Conservation (phyloP, 2,329 filamentous ascomycete genomes). For the Aspergillus sp. region DNA sequence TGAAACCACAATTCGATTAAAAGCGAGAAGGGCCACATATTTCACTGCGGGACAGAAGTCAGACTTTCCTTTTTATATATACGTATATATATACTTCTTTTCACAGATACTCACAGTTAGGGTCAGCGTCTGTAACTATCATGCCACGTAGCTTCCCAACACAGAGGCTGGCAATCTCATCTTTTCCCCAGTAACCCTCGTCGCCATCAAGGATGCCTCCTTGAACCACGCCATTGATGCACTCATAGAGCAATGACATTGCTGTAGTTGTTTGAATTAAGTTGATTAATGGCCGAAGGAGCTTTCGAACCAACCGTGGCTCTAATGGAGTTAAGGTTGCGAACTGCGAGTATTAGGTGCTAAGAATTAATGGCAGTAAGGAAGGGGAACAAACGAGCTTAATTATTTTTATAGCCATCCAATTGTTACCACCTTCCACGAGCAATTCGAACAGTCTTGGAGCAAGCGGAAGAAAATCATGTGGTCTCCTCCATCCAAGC, state of each 20-base stretch:
- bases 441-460: conserved; percentile 86
- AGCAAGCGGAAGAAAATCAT: conserved; percentile 87
- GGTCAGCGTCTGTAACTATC: conserved; percentile 86
- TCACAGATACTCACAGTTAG: conserved; percentile 61
- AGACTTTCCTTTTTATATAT: no score
- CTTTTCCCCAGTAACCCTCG: conserved; percentile 70
- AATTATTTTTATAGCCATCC: conserved; percentile 99
- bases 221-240: conserved; percentile 96
- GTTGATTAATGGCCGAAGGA: conserved; percentile 81
- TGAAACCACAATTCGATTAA: conserved; percentile 86
- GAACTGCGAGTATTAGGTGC: conserved; percentile 54
- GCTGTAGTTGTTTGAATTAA: conserved; percentile 91
- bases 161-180: conserved; percentile 86
- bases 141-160: conserved; percentile 89
- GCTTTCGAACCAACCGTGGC: conserved; percentile 80
- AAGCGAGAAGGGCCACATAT: conserved; percentile 91
- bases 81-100: no score
- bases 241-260: conserved; percentile 98
- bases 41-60: conserved; percentile 54
- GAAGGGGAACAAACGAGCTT: conserved; percentile 60
- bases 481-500: conserved; percentile 83
- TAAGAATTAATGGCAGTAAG: not conserved
- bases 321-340: conserved; percentile 88
- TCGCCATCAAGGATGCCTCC: conserved; percentile 82
- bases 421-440: conserved; percentile 90